Conservation (phyloP, 352 stramenopile species). For the Discostella stelligera region DNA sequence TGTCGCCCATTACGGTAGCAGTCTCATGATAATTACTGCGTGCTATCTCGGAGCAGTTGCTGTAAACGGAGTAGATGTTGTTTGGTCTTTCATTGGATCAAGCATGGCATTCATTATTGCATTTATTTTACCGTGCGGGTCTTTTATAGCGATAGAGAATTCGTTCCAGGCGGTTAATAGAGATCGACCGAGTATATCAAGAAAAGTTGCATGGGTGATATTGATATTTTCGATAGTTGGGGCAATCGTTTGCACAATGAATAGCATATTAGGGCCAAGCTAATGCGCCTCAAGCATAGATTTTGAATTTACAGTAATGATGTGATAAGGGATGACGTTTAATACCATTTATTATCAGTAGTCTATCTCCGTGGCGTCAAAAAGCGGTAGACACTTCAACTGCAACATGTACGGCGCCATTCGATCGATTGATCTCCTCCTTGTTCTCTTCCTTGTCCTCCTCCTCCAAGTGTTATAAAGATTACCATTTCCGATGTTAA, state of each 20-base stretch:
- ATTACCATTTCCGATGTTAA: too few relatives aligned
- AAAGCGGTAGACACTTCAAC: background rate
- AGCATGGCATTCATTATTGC: conserved; percentile 74
- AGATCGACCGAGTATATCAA: conserved; percentile 25
- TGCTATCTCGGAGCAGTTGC: conserved; percentile 60
- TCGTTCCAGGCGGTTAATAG: conserved; percentile 18
- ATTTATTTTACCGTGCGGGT: conserved; percentile 72
- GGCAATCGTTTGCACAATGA: conserved; percentile 49
- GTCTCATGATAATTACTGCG: conserved; percentile 54
- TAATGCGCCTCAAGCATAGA: background rate
- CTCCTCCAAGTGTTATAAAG: background rate
- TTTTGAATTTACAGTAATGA: background rate
- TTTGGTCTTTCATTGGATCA: conserved; percentile 75
- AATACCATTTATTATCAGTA: background rate
- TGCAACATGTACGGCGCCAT: background rate
- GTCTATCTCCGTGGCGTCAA: background rate
- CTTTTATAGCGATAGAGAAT: conserved; percentile 69
- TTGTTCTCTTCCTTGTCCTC: background rate
- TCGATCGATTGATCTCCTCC: background rate
- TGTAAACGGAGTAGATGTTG: conserved; percentile 60
- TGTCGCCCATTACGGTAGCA: conserved; percentile 46
- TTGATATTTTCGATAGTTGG: conserved; percentile 50
- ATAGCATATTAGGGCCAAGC: conserved; percentile 14
- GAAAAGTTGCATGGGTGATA: conserved; percentile 42
- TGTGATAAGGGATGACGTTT: background rate